phyloP scores from a whole-genome alignment of 495 filamentous ascomycete species.

The Hypoxylon fuscum region DNA sequence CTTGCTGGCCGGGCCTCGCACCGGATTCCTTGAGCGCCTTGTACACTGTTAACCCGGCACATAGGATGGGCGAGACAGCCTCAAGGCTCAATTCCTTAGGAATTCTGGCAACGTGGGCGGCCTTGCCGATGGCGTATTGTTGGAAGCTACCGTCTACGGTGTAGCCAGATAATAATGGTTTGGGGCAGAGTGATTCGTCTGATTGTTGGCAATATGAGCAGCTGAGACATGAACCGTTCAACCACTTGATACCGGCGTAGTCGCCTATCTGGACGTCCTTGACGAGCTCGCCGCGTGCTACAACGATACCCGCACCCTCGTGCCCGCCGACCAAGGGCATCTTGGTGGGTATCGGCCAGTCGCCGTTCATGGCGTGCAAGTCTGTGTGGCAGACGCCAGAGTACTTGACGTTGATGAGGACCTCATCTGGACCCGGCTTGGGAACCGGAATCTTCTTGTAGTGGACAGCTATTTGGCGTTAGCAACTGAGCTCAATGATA shows the following conservation, averaged over 20 bases:
- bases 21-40: constrained; percentile 89
- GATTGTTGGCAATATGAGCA: constrained; percentile 76
- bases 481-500: constrained; percentile 4
- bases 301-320: constrained; percentile 88
- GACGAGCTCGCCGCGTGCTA: constrained; percentile 78
- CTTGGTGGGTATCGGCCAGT: constrained; percentile 85
- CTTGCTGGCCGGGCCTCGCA: constrained; percentile 74
- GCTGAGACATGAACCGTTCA: constrained; percentile 81
- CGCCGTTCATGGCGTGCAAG: constrained; percentile 83
- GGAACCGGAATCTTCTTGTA: constrained; percentile 87
- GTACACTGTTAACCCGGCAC: constrained; percentile 92
- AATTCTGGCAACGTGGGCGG: constrained; percentile 80
- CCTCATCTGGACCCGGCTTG: constrained; percentile 83
- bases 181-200: constrained; percentile 76
- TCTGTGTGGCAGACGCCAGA: constrained; percentile 94
- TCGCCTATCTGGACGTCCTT: constrained; percentile 80
- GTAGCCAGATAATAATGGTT: constrained; percentile 82
- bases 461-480: constrained; percentile 58
- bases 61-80: constrained; percentile 81
- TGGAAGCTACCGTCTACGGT: constrained; percentile 94
- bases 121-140: constrained; percentile 89
- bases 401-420: constrained; percentile 91
- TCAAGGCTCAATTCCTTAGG: constrained; percentile 79
- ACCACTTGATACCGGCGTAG: constrained; percentile 88
- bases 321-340: constrained; percentile 92